Conservation (phyloP, 805 yeast species). For the Metschnikowia sp. region DNA sequence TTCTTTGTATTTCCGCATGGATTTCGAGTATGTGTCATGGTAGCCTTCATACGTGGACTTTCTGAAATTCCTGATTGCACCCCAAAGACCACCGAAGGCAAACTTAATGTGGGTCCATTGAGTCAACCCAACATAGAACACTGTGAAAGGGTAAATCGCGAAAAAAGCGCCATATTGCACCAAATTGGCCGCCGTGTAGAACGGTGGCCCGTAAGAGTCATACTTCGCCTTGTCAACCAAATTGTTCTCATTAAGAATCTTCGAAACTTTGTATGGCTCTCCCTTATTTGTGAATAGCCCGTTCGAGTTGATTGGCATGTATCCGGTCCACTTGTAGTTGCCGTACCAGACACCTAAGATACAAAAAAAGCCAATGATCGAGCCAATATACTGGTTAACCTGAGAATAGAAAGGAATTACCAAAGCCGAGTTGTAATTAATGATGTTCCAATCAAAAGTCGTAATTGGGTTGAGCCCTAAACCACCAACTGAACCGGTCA, state of each 20-base stretch:
- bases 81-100: slow-evolving; percentile 13
- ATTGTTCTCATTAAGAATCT: slow-evolving; percentile 12
- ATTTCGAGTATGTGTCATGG: slow-evolving; percentile 29
- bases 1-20: slow-evolving; percentile 36
- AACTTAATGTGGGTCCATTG: slow-evolving; percentile 15
- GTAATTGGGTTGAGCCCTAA: slow-evolving; percentile 61
- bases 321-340: slow-evolving; percentile 29
- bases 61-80: slow-evolving; percentile 16
- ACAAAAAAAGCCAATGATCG: slow-evolving; percentile 21
- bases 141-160: slow-evolving; percentile 24
- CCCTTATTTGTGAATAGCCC: slow-evolving; percentile 26
- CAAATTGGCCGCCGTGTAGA: slow-evolving; percentile 22
- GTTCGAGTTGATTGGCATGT: slow-evolving; percentile 25
- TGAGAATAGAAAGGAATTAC: slow-evolving; percentile 29
- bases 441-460: slow-evolving; percentile 68
- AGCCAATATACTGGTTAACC: slow-evolving; percentile 23
- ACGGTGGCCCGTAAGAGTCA: slow-evolving; percentile 21
- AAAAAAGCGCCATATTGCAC: slow-evolving; percentile 24
- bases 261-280: slow-evolving; percentile 18
- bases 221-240: slow-evolving; percentile 19
- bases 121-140: slow-evolving; percentile 19
- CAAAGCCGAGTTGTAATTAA: slow-evolving; percentile 55
- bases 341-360: slow-evolving; percentile 28
- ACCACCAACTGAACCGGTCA: slow-evolving; percentile 62
- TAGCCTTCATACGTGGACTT: slow-evolving; percentile 30